Evolutionary conservation across 2,329 filamentous ascomycete genomes (phyloP).

Genomic region (Chaetothyriales sp.): DNA sequence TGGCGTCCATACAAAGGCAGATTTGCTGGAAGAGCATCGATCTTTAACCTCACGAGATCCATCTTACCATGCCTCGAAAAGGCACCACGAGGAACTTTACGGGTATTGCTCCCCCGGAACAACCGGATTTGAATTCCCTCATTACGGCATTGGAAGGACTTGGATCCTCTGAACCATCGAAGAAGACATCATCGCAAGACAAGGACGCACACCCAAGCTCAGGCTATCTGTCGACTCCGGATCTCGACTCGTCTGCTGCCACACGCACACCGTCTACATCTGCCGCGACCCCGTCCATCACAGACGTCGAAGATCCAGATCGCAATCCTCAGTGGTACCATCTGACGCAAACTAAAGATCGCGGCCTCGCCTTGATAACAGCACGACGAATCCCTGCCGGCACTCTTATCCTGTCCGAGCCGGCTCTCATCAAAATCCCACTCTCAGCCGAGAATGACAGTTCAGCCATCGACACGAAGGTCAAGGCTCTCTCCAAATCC

Average conservation of each 20-base stretch:
- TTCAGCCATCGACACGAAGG: constrained; percentile 8
- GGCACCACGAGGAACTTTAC: neutral
- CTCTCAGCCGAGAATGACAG: neutral
- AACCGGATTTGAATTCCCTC: neutral
- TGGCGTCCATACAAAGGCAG: neutral
- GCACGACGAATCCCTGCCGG: constrained; percentile 13
- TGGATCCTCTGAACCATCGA: too few species aligned
- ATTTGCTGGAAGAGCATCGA: neutral
- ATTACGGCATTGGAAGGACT: neutral
- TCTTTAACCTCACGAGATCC: neutral
- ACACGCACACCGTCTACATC: neutral
- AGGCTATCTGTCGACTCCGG: neutral
- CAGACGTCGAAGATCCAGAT: neutral
- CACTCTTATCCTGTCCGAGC: constrained; percentile 12
- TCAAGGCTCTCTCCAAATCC: constrained; percentile 3
- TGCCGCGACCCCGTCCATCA: neutral
- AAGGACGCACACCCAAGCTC: neutral
- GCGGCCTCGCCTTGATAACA: constrained; percentile 13
- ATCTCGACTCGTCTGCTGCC: neutral
- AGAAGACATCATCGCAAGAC: neutral
- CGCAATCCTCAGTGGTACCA: neutral
- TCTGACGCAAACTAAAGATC: constrained; percentile 1
- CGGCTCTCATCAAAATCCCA: constrained; percentile 6
- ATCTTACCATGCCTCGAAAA: neutral
- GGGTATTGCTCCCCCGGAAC: neutral